Base-by-base conservation (phyloP, 306 rosid genomes). In the Fragaria ananassa region DNA sequence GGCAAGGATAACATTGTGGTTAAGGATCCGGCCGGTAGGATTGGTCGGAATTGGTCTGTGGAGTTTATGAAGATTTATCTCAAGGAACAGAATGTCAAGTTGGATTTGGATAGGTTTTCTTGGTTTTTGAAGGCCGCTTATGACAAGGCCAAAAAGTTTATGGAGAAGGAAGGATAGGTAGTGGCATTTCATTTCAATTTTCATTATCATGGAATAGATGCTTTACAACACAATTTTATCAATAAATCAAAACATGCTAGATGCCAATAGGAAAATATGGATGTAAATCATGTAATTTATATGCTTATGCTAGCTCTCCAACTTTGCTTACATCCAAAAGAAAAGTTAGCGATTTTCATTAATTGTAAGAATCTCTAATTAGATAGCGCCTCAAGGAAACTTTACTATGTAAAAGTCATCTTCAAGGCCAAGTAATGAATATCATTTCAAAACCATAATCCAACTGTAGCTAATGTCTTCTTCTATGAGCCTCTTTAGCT, bases 71-170 rank as follows among this genome's bases (percentile, higher is more conserved):
- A 44, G n/a, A 60, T 74, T 14, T 74, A 74, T 60, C n/a, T 74
- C 39, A 60, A 74, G 77, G 77, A 74, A 4, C 77, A 74, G 13
- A 62, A 74, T 44, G 44, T 74, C 1, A 42, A n/a, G 69, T 27
- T 58, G 57, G 69, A 74, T 74, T 44, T 74, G 77, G 44, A 27
- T 44, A 44, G 77, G 68, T 74, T 60, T 60, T 17, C 68, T 44
- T 60, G 77, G 58, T 27, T 58, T 45, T 27, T 74, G 21, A 60
- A 60, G 57, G 41, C 57, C n/a, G 69, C 77, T 27, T 74, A 44
- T 60, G 45, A 31, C 7, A 41, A 74, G 45, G 77, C 77, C 31
- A 61, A 74, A 8, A 44, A 17, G 31, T 60, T 74, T 23, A 74
- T 74, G 77, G 19, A 42, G 14, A 60, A 27, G 31, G 58, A 74